phyloP scores from a whole-genome alignment of 2,329 filamentous ascomycete genomes.

The Colletotrichum higginsianum region DNA sequence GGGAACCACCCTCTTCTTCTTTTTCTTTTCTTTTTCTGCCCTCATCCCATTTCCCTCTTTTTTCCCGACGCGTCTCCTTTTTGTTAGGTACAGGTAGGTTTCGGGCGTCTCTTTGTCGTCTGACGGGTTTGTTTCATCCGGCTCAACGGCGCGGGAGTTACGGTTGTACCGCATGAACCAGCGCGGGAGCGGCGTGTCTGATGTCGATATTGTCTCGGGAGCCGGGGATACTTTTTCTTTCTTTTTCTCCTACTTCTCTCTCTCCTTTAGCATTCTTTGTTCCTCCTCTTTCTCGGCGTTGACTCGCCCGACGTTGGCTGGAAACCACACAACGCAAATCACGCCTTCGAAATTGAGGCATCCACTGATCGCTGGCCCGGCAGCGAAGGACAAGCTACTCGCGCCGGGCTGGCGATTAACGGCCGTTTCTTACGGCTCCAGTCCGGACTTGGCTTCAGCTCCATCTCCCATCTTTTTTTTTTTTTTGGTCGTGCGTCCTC shows the following conservation, averaged over 20 bases:
- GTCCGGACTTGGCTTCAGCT: neutral
- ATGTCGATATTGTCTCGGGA: neutral
- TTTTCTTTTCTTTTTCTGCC: too few species aligned
- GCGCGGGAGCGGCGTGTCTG: neutral
- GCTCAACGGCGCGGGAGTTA: constrained; percentile 2
- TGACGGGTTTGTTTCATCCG: neutral
- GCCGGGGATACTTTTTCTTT: too few species aligned
- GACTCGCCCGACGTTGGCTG: neutral
- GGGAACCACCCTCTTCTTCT: too few species aligned
- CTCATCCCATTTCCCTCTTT: too few species aligned
- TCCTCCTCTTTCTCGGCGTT: neutral
- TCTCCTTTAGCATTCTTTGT: neutral
- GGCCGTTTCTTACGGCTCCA: neutral
- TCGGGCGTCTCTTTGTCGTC: too few species aligned
- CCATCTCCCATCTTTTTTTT: neutral
- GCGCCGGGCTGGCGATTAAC: neutral
- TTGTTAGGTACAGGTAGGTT: too few species aligned
- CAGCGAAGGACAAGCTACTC: neutral
- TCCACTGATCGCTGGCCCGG: constrained; percentile 36
- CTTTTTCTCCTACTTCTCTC: too few species aligned
- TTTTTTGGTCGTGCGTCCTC: too few species aligned
- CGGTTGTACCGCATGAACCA: neutral
- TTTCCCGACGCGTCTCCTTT: too few species aligned
- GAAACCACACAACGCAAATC: constrained; percentile 17
- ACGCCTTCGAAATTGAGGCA: constrained; percentile 24